These are phyloP conservation scores for Pilaira anomala DNA, from an alignment of 192 early-diverging fungal genomes.

Conservation along the genomic window DNA sequence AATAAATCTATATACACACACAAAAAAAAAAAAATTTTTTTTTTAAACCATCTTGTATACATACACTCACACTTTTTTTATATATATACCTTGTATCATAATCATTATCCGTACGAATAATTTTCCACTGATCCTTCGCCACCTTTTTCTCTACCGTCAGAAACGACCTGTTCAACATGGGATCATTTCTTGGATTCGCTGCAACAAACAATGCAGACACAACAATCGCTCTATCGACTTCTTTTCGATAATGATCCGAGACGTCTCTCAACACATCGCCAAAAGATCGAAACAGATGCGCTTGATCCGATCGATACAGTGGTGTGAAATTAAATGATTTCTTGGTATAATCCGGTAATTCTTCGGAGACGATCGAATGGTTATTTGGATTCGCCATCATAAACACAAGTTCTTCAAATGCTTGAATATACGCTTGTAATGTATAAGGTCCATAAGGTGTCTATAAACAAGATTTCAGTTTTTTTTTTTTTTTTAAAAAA, in stretches of 20 bases:
- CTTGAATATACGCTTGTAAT: slow-evolving; percentile 48
- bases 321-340: slow-evolving; percentile 16
- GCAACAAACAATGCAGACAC: slow-evolving; percentile 24
- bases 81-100: slow-evolving; percentile 25
- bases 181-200: slow-evolving; percentile 33
- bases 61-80: not conserved
- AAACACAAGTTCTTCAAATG: slow-evolving; percentile 45
- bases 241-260: not conserved
- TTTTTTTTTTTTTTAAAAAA: not conserved
- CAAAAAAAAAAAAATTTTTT: too few species aligned
- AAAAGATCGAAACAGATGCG: slow-evolving; percentile 23
- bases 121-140: slow-evolving; percentile 14
- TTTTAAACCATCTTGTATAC: not conserved
- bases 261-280: slow-evolving; percentile 27
- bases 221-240: not conserved
- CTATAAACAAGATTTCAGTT: not conserved
- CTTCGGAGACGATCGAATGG: not conserved
- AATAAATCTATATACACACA: slow-evolving; percentile 24
- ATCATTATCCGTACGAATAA: slow-evolving; percentile 30
- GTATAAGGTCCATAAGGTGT: slow-evolving; percentile 61
- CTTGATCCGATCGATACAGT: slow-evolving; percentile 12
- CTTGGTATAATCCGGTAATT: slow-evolving; percentile 19
- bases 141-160: slow-evolving; percentile 26
- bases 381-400: slow-evolving; percentile 36
- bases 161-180: slow-evolving; percentile 22